Percentiles rank a stretch among this genome's conserved stretches.
phyloP scores from a whole-genome alignment of 2,329 filamentous ascomycete species.

The Alternaria dauci region DNA sequence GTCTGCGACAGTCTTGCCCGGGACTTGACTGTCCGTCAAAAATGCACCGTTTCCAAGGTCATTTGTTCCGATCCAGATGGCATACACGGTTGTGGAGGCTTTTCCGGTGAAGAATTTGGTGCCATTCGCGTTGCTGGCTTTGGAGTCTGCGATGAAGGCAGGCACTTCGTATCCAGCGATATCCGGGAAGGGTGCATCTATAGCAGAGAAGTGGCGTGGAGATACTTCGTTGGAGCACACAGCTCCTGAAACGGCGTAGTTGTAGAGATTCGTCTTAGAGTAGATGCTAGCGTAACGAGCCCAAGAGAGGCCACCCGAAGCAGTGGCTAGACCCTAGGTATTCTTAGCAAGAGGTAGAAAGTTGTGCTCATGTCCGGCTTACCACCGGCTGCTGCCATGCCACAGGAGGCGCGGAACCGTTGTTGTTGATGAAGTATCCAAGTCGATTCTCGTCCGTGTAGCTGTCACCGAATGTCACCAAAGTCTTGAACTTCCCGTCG shows the following conservation, averaged over 20 bases:
- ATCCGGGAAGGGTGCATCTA: slow-evolving; percentile 67
- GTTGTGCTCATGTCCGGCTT: slow-evolving; percentile 11
- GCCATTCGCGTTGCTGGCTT: slow-evolving; percentile 44
- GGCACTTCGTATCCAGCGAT: slow-evolving; percentile 57
- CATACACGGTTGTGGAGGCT: slow-evolving; percentile 71
- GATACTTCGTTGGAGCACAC: slow-evolving; percentile 76
- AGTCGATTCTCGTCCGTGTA: slow-evolving; percentile 78
- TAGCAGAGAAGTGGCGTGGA: slow-evolving; percentile 60
- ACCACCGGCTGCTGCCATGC: slow-evolving; percentile 63
- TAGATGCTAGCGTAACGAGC: slow-evolving; percentile 70
- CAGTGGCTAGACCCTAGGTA: slow-evolving; percentile 59
- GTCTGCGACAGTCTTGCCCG: slow-evolving; percentile 67
- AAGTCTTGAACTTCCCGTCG: slow-evolving; percentile 63
- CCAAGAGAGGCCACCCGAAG: slow-evolving; percentile 74
- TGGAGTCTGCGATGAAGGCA: slow-evolving; percentile 57
- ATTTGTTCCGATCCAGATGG: slow-evolving; percentile 84
- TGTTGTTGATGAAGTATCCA: slow-evolving; percentile 66
- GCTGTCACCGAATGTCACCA: slow-evolving; percentile 78
- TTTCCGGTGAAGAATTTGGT: slow-evolving; percentile 56
- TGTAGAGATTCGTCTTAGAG: slow-evolving; percentile 63
- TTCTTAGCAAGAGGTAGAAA: slow-evolving; percentile 8
- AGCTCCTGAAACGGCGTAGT: slow-evolving; percentile 78
- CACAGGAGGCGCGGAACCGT: slow-evolving; percentile 67
- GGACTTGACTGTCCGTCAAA: slow-evolving; percentile 69
- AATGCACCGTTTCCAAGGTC: slow-evolving; percentile 74